Percentiles rank a stretch among this genome's conserved stretches.
These are phyloP conservation scores for Aspergillus viridinutans DNA, from an alignment of 2,329 filamentous ascomycete genomes.

Conservation along the genomic window DNA sequence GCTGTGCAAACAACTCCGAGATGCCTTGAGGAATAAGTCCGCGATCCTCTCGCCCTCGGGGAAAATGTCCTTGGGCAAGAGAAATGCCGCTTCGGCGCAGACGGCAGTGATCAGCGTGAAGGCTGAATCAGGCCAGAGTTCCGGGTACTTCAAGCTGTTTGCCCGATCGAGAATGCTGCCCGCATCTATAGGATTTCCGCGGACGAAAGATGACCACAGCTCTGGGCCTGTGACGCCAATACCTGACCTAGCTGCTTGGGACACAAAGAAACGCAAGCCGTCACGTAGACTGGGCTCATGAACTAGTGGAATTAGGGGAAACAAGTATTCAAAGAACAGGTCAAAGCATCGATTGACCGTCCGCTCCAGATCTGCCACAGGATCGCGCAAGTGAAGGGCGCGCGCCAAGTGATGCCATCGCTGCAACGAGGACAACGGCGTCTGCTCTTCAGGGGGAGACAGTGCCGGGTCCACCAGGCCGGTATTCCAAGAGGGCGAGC, in stretches of 20 bases:
- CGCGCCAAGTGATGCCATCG: background rate
- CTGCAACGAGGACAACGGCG: background rate
- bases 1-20: constrained; percentile 35
- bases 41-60: constrained; percentile 37
- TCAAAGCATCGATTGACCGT: constrained; percentile 30
- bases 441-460: background rate
- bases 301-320: constrained; percentile 41
- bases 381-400: constrained; percentile 1
- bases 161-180: constrained; percentile 5
- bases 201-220: background rate
- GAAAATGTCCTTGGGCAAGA: constrained; percentile 40
- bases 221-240: background rate
- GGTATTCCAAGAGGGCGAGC: background rate
- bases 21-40: constrained; percentile 39
- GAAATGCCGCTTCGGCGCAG: constrained; percentile 41
- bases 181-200: background rate
- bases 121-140: constrained; percentile 35
- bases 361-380: constrained; percentile 7
- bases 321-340: constrained; percentile 44
- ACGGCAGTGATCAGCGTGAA: constrained; percentile 45
- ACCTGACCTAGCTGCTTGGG: constrained; percentile 1
- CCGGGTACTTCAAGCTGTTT: constrained; percentile 14
- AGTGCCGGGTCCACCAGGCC: constrained; percentile 3
- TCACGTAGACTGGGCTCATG: constrained; percentile 41
- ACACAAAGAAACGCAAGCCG: constrained; percentile 31